phyloP scores from a whole-genome alignment of 2,329 filamentous ascomycete genomes.

The Coniella vitis region DNA sequence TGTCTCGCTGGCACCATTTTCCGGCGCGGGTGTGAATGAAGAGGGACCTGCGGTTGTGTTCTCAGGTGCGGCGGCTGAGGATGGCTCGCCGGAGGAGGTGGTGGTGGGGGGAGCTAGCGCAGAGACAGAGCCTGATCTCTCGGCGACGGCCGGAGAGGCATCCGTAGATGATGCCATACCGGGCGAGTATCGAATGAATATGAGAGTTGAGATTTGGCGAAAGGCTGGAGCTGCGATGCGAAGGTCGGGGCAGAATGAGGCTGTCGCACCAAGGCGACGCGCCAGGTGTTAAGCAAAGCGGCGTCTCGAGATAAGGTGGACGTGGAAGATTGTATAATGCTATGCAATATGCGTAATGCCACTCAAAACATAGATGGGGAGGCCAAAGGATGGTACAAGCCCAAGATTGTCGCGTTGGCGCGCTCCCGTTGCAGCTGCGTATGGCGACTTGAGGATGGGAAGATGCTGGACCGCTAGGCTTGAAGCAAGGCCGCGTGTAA shows the following conservation, averaged over 20 bases:
- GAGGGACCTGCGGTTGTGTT: constrained; percentile 18
- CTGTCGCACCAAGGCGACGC: constrained; percentile 13
- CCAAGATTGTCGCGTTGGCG: constrained; percentile 11
- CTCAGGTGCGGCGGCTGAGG: constrained; percentile 7
- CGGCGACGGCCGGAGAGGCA: constrained; percentile 1
- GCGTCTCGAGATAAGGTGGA: neutral
- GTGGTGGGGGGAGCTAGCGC: constrained; percentile 4
- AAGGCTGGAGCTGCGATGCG: neutral
- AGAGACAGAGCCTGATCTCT: constrained; percentile 2
- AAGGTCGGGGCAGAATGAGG: constrained; percentile 7
- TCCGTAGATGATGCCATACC: constrained; percentile 17
- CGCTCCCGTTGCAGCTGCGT: neutral
- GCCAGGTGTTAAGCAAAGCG: constrained; percentile 5
- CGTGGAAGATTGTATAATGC: neutral
- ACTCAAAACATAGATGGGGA: constrained; percentile 5
- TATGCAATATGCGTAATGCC: neutral
- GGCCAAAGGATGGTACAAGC: constrained; percentile 4
- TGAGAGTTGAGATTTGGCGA: neutral
- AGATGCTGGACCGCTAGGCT: constrained; percentile 2
- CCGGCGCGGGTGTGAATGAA: constrained; percentile 26
- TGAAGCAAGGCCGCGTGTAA: neutral
- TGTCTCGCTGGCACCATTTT: constrained; percentile 17
- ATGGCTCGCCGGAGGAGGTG: constrained; percentile 4
- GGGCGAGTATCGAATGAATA: neutral
- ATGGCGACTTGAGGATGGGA: constrained; percentile 9